Conservation (phyloP, 148 eudicot genomes). For the Rhododendron simsii region DNA sequence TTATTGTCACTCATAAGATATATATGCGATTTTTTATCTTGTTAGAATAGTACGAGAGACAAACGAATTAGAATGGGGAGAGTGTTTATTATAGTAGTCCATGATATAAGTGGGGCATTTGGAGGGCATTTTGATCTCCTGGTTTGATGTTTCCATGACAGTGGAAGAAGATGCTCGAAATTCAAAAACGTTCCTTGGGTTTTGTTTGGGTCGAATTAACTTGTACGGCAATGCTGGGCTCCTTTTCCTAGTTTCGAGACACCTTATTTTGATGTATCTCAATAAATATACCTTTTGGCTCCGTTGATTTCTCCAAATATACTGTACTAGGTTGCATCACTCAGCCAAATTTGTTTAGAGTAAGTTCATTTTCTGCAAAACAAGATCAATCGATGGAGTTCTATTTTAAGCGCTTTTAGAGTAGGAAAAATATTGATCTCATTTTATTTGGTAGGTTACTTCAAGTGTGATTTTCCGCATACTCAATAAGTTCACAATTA, state of each 20-base stretch:
- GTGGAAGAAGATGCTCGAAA: neutral
- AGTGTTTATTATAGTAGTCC: neutral
- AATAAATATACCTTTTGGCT: neutral
- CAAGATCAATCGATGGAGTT: neutral
- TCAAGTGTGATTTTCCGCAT: neutral
- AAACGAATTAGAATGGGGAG: too few species aligned
- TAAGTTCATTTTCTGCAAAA: too few species aligned
- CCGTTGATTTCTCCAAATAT: neutral
- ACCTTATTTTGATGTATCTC: neutral
- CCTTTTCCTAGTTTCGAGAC: neutral
- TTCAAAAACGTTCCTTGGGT: neutral
- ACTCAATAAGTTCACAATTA: neutral
- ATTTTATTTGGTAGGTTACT: neutral
- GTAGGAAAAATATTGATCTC: neutral
- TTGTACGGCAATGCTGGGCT: constrained; percentile 19
- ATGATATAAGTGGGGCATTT: neutral
- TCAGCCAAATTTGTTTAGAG: too few species aligned
- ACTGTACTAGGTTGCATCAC: neutral
- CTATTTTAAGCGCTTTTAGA: neutral
- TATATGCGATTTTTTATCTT: too few species aligned
- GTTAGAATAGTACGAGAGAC: too few species aligned
- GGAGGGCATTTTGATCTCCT: constrained; percentile 7
- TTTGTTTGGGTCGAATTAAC: constrained; percentile 1
- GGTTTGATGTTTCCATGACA: neutral
- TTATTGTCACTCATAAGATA: too few species aligned